Evolutionary conservation across 2,329 filamentous ascomycete species (phyloP).

Genomic region (Pyrenophora graminea): DNA sequence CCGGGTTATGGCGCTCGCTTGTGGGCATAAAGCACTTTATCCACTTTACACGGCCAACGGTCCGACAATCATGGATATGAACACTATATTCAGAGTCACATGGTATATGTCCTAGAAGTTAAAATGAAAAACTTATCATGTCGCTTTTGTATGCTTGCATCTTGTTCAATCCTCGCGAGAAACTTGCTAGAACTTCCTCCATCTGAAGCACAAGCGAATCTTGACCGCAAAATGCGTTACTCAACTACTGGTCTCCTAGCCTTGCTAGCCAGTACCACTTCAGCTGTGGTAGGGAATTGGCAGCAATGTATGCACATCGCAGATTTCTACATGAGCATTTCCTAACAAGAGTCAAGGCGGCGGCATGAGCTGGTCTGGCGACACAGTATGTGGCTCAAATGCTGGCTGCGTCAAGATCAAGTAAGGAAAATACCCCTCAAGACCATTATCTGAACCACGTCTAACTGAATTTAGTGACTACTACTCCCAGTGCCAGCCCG

Average conservation of each 20-base stretch:
- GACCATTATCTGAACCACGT: neutral
- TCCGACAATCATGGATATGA: slow-evolving; percentile 30
- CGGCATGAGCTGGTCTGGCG: slow-evolving; percentile 33
- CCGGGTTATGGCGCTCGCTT: slow-evolving; percentile 11
- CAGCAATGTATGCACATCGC: slow-evolving; percentile 37
- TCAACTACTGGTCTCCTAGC: slow-evolving; percentile 23
- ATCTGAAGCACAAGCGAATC: neutral
- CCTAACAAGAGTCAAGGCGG: slow-evolving; percentile 29
- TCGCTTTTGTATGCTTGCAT: neutral
- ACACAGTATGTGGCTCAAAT: slow-evolving; percentile 29
- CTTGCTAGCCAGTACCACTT: slow-evolving; percentile 29
- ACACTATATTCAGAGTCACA: slow-evolving; percentile 25
- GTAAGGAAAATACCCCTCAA: slow-evolving; percentile 13
- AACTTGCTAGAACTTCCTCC: neutral
- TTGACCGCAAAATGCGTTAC: slow-evolving; percentile 28
- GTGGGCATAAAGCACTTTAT: slow-evolving; percentile 19
- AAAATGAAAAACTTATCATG: slow-evolving; percentile 5
- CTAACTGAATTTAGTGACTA: slow-evolving; percentile 33
- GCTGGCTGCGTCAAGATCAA: slow-evolving; percentile 41
- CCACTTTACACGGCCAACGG: slow-evolving; percentile 34
- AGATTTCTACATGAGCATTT: neutral
- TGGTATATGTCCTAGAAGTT: slow-evolving; percentile 15
- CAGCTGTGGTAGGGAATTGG: slow-evolving; percentile 37
- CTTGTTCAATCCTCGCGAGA: neutral
- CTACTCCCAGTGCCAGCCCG: slow-evolving; percentile 51